phyloP scores from a whole-genome alignment of 305 asterid genomes.

The Fraxinus paxiana region DNA sequence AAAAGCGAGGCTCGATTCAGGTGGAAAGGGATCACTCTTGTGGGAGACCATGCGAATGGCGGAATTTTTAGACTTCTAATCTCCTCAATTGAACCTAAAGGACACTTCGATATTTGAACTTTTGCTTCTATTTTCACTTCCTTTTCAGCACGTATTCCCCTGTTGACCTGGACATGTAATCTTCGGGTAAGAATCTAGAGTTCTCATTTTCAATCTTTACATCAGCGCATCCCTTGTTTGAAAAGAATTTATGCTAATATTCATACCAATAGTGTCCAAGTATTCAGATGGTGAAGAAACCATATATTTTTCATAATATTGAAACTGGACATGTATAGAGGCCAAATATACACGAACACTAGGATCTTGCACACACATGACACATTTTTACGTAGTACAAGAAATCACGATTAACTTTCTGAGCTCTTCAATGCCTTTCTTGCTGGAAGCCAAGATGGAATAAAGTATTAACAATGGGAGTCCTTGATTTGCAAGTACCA shows the following conservation, averaged over 20 bases:
- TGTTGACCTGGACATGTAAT: background rate
- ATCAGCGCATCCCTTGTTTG: background rate
- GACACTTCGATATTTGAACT: background rate
- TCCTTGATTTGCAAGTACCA: background rate
- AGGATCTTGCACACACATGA: background rate
- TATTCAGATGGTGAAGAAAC: background rate
- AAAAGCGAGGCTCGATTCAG: background rate
- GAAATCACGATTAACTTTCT: background rate
- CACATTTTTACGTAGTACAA: background rate
- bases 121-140: background rate
- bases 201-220: background rate
- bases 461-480: background rate
- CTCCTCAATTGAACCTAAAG: background rate
- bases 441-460: background rate
- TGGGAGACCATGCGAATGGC: background rate
- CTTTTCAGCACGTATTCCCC: background rate
- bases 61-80: background rate
- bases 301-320: background rate
- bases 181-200: background rate
- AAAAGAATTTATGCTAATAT: background rate
- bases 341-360: background rate
- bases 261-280: background rate
- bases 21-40: background rate
- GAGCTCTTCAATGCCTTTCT: background rate
- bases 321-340: background rate